A percentile compares a stretch with the other conserved stretches of the same genome.
These are phyloP conservation scores for Yamadazyma atmosphaerica DNA, from an alignment of 1,139 yeast genomes.

Conservation along the genomic window DNA sequence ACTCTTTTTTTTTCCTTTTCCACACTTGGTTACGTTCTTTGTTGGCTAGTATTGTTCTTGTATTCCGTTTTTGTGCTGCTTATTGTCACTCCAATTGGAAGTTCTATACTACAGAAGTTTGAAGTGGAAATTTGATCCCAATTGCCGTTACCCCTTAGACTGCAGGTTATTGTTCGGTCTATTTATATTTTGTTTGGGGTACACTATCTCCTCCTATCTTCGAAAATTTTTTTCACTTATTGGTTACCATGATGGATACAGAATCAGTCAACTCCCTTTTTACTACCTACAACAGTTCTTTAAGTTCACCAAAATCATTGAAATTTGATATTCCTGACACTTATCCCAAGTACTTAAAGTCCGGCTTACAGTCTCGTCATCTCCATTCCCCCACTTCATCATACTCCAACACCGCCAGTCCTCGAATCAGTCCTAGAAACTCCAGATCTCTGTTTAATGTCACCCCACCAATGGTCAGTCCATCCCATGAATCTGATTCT, in stretches of 20 bases:
- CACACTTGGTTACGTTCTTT: neutral
- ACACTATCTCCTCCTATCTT: neutral
- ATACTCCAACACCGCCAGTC: neutral
- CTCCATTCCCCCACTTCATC: neutral
- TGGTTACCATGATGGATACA: constrained; percentile 1
- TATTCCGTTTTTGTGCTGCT: neutral
- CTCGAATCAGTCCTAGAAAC: neutral
- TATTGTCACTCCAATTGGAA: neutral
- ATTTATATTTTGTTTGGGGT: neutral
- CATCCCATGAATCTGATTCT: neutral
- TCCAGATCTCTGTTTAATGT: constrained; percentile 1
- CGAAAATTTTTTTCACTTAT: neutral
- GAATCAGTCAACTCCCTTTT: constrained; percentile 6
- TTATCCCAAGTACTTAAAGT: neutral
- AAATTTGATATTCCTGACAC: constrained; percentile 11
- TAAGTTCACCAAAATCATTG: constrained; percentile 11
- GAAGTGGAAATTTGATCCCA: neutral
- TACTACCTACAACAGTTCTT: constrained; percentile 5
- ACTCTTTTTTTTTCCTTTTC: neutral
- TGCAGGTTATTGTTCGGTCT: neutral
- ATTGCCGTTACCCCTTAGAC: neutral
- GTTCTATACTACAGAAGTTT: neutral
- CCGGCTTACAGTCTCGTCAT: constrained; percentile 1
- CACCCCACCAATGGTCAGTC: constrained; percentile 1
- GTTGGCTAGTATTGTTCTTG: neutral